A percentile compares a stretch with the other conserved stretches of the same genome.
phyloP scores from a whole-genome alignment of 169 alveolate genomes.

The Blepharisma undulans region DNA sequence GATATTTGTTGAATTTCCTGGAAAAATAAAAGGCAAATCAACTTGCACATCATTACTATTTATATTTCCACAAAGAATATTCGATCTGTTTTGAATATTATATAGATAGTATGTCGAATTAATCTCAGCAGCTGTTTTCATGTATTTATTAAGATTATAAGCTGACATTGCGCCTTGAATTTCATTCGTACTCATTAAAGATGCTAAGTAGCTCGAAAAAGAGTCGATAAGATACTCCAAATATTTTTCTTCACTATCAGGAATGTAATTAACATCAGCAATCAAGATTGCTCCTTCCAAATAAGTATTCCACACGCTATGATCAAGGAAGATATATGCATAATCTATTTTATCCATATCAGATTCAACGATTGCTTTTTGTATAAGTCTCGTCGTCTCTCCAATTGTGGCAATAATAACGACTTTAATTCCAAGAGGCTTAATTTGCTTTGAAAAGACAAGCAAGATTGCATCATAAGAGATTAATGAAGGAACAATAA shows the following conservation, averaged over 20 bases:
- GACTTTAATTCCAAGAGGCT: neutral
- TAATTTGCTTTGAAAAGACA: neutral
- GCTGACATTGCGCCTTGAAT: neutral
- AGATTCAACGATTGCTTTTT: neutral
- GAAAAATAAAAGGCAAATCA: neutral
- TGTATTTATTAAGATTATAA: neutral
- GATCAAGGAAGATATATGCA: neutral
- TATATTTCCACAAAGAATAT: neutral
- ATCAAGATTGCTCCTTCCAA: neutral
- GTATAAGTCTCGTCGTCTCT: neutral
- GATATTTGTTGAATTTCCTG: neutral
- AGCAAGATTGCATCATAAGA: neutral
- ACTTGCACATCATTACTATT: neutral
- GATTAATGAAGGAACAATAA: neutral
- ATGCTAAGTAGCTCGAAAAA: neutral
- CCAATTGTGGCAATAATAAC: neutral
- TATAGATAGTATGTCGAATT: neutral
- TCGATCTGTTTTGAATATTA: neutral
- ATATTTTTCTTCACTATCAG: neutral
- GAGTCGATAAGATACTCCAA: neutral
- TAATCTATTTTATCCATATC: neutral
- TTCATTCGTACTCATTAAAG: neutral
- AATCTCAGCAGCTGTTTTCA: neutral
- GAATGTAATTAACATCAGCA: neutral
- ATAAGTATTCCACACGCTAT: neutral